Evolutionary conservation across 257 asterid species (phyloP).

Genomic region (Lantana camara): DNA sequence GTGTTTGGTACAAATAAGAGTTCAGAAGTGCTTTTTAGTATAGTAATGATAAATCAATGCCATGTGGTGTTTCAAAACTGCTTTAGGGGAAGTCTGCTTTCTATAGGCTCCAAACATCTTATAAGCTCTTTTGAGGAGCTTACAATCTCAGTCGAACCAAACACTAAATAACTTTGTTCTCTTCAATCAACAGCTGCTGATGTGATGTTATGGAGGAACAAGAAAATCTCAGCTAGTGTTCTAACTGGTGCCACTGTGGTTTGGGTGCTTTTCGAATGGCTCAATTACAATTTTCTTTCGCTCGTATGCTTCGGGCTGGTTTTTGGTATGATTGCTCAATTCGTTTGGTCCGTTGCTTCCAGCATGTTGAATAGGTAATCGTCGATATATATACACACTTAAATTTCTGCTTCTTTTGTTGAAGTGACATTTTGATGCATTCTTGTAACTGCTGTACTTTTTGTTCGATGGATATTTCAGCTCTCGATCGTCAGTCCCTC

Average conservation of each 20-base stretch:
- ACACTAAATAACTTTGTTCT: background rate
- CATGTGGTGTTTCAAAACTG: too few species aligned
- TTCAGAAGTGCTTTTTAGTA: too few species aligned
- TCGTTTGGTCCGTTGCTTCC: conserved; percentile 66
- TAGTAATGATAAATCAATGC: too few species aligned
- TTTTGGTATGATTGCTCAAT: conserved; percentile 60
- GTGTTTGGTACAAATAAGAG: too few species aligned
- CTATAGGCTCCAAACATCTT: too few species aligned
- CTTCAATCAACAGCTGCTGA: conserved; percentile 70
- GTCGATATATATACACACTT: background rate
- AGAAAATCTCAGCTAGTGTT: conserved; percentile 75
- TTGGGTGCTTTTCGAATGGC: conserved; percentile 93
- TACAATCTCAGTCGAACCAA: too few species aligned
- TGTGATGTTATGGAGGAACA: conserved; percentile 84
- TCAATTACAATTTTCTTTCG: conserved; percentile 71
- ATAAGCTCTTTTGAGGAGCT: too few species aligned
- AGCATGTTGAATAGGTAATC: conserved; percentile 50
- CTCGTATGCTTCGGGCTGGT: conserved; percentile 57
- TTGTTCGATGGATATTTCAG: conserved; percentile 37
- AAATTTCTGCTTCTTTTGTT: conserved; percentile 10
- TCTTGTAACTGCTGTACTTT: conserved; percentile 4
- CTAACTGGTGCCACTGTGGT: conserved; percentile 60
- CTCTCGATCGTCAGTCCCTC: conserved; percentile 59
- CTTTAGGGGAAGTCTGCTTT: too few species aligned
- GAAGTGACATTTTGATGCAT: conserved; percentile 15